These are phyloP conservation scores for Wallacemonas sp. DNA, from an alignment of 208 protist genomes.

Conservation along the genomic window DNA sequence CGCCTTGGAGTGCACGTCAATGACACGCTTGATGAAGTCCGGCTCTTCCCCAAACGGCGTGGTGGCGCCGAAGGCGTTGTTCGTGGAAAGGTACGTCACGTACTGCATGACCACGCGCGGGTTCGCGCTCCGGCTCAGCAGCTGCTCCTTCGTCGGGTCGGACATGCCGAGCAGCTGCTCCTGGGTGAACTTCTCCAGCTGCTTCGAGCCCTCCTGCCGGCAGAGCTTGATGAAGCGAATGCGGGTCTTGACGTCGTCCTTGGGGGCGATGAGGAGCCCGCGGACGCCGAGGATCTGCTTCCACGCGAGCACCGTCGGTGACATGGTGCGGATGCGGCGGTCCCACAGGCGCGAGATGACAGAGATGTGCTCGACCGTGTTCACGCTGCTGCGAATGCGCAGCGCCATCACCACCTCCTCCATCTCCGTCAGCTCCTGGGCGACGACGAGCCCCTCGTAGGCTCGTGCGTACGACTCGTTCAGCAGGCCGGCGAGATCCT, in stretches of 20 bases:
- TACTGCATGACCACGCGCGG: constrained; percentile 88
- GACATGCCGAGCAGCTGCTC: constrained; percentile 66
- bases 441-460: constrained; percentile 95
- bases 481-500: constrained; percentile 73
- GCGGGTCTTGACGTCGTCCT: constrained; percentile 93
- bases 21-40: constrained; percentile 82
- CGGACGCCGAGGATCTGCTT: constrained; percentile 96
- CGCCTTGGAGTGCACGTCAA: constrained; percentile 79
- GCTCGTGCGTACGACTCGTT: constrained; percentile 87
- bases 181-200: constrained; percentile 79
- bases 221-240: constrained; percentile 98
- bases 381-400: constrained; percentile 53
- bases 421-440: constrained; percentile 98
- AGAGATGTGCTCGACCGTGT: constrained; percentile 64
- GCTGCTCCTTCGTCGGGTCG: constrained; percentile 69
- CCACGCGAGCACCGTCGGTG: constrained; percentile 95
- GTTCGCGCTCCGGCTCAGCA: constrained; percentile 68
- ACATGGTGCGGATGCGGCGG: constrained; percentile 90
- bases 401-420: constrained; percentile 97
- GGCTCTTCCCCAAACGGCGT: constrained; percentile 70
- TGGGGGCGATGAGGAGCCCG: constrained; percentile 90
- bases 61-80: constrained; percentile 51
- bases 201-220: constrained; percentile 71
- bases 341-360: constrained; percentile 92
- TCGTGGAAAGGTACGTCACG: constrained; percentile 74